Evolutionary conservation across 2,329 filamentous ascomycete genomes (phyloP), one percentile per base, ranked within the genome.

Genomic region (Metarhizium humberi): DNA sequence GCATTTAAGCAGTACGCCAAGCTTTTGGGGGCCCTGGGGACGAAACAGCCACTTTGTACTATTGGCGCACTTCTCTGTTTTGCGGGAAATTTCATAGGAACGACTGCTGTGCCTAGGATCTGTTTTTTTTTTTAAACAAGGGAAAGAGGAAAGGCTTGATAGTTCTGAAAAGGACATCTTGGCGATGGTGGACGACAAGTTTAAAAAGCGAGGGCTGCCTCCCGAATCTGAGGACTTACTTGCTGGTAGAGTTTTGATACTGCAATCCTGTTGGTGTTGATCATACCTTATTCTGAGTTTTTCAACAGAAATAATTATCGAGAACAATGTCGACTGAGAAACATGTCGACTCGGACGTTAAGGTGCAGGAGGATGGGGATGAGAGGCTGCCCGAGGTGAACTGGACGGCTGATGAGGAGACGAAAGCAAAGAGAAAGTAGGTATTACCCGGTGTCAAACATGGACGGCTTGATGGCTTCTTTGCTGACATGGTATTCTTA

Each of bases 351-450:
- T 14, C 20, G 6, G 25, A 29, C 14, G 25, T 48, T 18, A 4
- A 30, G 20, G 25, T 29, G 20, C 45, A 30, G 45, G 7, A 11
- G 20, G 25, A 48, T 16, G 45, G 18, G 20, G 25, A 29, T n/a
- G 42, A 18, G 6, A 48, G 20, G 8, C 20, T 48, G 20, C 20
- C 11, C 13, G 53, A 40, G 2, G 59, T 62, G 6, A 69, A 73
- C 54, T 73, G 71, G 71, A 65, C 59, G 4, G 51, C 49, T 0
- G 67, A 71, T 42, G 71, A 73, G 57, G 71, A 73, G 60, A 45
- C 10, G 30, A 69, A 61, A 54, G 71, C 70, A 13, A 73, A 73
- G 62, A 63, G 67, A 54, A 73, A 73, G 70, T 70, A 42, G 64
- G 68, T 59, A 7, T 50, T 30, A 3, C 11, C 25, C 8, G 6